These are phyloP conservation scores for Xerophyta viscosa DNA, from an alignment of 106 monocot species.

Conservation along the genomic window DNA sequence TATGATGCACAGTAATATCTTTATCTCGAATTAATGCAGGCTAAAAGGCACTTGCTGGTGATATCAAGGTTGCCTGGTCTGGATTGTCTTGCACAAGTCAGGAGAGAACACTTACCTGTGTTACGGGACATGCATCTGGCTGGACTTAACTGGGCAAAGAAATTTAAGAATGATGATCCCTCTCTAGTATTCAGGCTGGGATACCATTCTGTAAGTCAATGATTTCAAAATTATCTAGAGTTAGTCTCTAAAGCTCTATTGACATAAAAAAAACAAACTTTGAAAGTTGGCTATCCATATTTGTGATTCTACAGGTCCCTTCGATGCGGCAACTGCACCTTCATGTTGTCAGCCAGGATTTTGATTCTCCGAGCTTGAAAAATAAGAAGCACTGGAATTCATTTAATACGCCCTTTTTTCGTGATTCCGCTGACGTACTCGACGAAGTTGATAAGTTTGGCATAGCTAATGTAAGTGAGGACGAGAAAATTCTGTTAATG, in stretches of 20 bases:
- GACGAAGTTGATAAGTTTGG: constrained; percentile 54
- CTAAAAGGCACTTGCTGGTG: constrained; percentile 69
- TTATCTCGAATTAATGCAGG: constrained; percentile 27
- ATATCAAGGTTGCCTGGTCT: constrained; percentile 54
- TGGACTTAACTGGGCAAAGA: constrained; percentile 59
- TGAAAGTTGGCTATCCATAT: too few relatives aligned
- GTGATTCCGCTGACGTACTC: constrained; percentile 67
- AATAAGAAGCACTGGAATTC: constrained; percentile 97
- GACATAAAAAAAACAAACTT: too few relatives aligned
- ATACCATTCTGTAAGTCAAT: constrained; percentile 72
- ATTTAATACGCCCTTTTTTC: constrained; percentile 72
- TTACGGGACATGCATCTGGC: constrained; percentile 56
- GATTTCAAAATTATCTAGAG: too few relatives aligned
- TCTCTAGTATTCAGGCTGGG: constrained; percentile 71
- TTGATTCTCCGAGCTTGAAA: constrained; percentile 58
- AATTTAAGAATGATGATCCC: constrained; percentile 45
- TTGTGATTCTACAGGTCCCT: constrained; percentile 49
- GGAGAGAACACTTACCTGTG: constrained; percentile 50
- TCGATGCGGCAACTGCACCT: constrained; percentile 94
- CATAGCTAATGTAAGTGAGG: constrained; percentile 21
- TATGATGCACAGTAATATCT: neutral
- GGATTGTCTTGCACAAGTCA: constrained; percentile 57
- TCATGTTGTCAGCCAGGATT: constrained; percentile 98
- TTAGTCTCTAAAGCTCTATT: too few relatives aligned
- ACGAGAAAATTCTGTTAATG: constrained; percentile 51